A percentile compares a stretch with the other conserved stretches of the same genome.
These are phyloP conservation scores for Botrytis hyacinthi DNA, from an alignment of 2,329 filamentous ascomycete genomes.

Conservation along the genomic window DNA sequence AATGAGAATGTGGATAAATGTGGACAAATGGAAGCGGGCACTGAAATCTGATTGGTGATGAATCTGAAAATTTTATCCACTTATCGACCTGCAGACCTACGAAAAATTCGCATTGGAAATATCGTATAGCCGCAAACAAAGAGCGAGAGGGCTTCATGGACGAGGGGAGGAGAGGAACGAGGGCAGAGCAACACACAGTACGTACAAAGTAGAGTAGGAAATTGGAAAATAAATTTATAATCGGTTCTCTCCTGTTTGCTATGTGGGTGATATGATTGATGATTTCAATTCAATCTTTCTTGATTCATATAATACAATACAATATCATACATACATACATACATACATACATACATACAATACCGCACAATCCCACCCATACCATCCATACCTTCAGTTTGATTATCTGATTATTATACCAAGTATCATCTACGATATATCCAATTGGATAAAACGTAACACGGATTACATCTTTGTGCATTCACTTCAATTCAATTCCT, in stretches of 20 bases:
- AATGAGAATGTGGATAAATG: neutral
- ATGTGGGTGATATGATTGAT: neutral
- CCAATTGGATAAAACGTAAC: neutral
- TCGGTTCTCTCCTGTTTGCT: neutral
- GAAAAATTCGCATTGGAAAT: conserved; percentile 18
- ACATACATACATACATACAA: no score
- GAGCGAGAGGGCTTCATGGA: neutral
- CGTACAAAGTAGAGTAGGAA: neutral
- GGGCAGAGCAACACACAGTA: neutral
- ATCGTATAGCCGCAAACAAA: neutral
- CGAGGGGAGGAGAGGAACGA: neutral
- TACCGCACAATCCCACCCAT: no score
- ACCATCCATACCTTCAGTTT: no score
- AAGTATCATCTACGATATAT: no score
- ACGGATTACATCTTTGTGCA: neutral
- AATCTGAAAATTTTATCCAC: neutral
- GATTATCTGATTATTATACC: no score
- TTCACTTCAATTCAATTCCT: neutral
- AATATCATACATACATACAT: no score
- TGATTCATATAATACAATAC: neutral
- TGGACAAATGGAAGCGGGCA: neutral
- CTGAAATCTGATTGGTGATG: neutral
- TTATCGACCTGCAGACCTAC: conserved; percentile 14
- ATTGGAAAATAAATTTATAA: neutral
- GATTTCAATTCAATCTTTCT: neutral